Evolutionary conservation across 2,329 filamentous ascomycete species (phyloP), one percentile per base, ranked within the genome.

Genomic region (Thielaviopsis populi): DNA sequence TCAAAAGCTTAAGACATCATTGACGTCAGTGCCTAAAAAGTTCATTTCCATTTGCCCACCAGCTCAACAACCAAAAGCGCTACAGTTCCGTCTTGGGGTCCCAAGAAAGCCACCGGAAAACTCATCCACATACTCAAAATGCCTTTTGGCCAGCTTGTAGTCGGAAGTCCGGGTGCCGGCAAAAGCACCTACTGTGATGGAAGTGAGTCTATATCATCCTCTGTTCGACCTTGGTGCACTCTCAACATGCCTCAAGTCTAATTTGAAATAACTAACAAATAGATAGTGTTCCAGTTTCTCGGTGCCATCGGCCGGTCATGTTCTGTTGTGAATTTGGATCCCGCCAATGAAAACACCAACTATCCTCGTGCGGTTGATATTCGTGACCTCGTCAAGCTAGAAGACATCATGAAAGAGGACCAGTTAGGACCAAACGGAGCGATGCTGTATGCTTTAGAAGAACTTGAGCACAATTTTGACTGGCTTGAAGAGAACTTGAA

Each of bases 101-200:
- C 8, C 33, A 10, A 17, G 22, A 50, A 50, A 50, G 0, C 22
- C 19, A 37, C 10, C 46, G 46, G 11, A 10, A 10, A 10, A 19
- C 22, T 50, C 46, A 43, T 66, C 30, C 68, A 4, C 10, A 37
- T 8, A 27, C 13, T 15, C 22, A 70, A 70, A 33, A 84, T 84
- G 82, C 80, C 82, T 60, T 84, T 84, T 70, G 82, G 79, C 66
- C 88, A 95, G 76, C 84, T 96, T 53, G 85, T 96, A 43, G 85
- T 96, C 70, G 94, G 94, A n/a, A 92, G 91, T 69, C 94, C 94
- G 6, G 94, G 94, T 70, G 85, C 91, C 37, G 94, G 94, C 67
- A 99, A 99, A 77, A 96, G 91, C 68, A 99, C 94, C 7, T 96
- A 96, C 74, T 97, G 92, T 79, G 90, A 97, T 84, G 94, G 94